Conservation (phyloP, 2,329 filamentous ascomycete species). For the Scytalidium sp. region DNA sequence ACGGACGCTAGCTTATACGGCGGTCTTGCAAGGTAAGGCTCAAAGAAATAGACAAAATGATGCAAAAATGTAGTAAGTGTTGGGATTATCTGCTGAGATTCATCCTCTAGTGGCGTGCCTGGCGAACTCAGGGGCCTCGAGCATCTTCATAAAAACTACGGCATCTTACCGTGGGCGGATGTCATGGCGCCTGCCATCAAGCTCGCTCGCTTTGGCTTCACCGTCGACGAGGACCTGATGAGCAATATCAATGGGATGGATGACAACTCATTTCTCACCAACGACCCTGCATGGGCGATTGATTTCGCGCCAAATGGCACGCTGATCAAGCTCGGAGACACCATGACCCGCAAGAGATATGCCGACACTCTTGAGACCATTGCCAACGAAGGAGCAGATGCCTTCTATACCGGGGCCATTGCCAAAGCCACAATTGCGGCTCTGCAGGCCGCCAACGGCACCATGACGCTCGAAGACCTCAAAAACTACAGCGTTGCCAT, state of each 20-base stretch:
- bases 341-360: conserved; percentile 76
- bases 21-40: conserved; percentile 48
- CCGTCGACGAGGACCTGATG: conserved; percentile 58
- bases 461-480: conserved; percentile 79
- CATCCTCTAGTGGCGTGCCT: conserved; percentile 38
- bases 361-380: conserved; percentile 77
- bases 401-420: conserved; percentile 71
- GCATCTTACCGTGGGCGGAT: conserved; percentile 48
- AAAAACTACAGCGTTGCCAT: conserved; percentile 67
- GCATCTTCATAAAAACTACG: conserved; percentile 42
- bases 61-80: too few relatives aligned
- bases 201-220: conserved; percentile 58
- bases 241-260: conserved; percentile 51
- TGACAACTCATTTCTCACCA: conserved; percentile 60
- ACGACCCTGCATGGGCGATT: conserved; percentile 76
- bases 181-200: conserved; percentile 58
- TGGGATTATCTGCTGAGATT: conserved; percentile 37
- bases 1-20: conserved; percentile 50
- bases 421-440: conserved; percentile 71
- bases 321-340: conserved; percentile 68
- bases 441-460: conserved; percentile 70
- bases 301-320: conserved; percentile 87
- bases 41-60: too few relatives aligned
- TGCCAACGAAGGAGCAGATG: conserved; percentile 67
- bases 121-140: conserved; percentile 41